phyloP scores from a whole-genome alignment of 2,329 filamentous ascomycete species.

The Diaporthe nobilis region DNA sequence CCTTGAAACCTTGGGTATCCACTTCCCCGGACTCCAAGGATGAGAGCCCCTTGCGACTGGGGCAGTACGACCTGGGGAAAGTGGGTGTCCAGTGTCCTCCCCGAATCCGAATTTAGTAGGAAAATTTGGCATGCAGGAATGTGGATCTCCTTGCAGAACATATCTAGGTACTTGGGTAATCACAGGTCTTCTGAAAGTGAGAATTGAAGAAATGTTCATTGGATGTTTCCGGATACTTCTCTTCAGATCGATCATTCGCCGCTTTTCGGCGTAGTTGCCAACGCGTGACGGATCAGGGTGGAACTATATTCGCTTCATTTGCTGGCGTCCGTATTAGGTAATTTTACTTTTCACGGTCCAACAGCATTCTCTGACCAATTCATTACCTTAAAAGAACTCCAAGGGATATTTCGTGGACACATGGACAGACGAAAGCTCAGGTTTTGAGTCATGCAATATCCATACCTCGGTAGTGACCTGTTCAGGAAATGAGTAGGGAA shows the following conservation, averaged over 20 bases:
- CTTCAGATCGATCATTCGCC: conserved; percentile 1
- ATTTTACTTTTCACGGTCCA: background rate
- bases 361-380: conserved; percentile 11
- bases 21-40: conserved; percentile 2
- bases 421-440: background rate
- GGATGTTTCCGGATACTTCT: background rate
- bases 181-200: background rate
- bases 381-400: conserved; percentile 17
- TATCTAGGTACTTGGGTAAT: background rate
- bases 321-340: background rate
- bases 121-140: background rate
- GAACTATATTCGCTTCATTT: conserved; percentile 5
- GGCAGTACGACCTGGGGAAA: background rate
- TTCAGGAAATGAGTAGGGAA: conserved; percentile 8
- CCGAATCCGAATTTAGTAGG: background rate
- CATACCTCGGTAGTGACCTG: background rate
- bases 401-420: conserved; percentile 18
- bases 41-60: background rate
- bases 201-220: conserved; percentile 11
- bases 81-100: background rate
- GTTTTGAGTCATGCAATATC: conserved; percentile 11
- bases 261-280: conserved; percentile 7
- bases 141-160: conserved; percentile 8
- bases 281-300: conserved; percentile 16
- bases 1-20: background rate